phyloP scores from a whole-genome alignment of 768 basidiomycete species.

The Mycena belliarum region DNA sequence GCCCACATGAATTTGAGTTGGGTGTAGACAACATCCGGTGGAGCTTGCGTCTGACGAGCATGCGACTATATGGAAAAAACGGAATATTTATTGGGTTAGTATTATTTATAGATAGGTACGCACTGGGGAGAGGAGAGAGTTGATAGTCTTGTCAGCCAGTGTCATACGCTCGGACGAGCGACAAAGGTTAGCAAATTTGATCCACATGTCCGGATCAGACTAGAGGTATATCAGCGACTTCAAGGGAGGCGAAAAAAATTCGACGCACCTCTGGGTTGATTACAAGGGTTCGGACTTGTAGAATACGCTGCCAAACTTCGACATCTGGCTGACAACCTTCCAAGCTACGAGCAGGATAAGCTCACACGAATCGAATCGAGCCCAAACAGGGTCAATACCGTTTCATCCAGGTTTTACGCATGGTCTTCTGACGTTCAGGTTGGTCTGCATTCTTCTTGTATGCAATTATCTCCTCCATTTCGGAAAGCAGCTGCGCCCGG shows the following conservation, averaged over 20 bases:
- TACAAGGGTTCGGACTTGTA: conserved; percentile 94
- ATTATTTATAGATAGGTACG: conserved; percentile 39
- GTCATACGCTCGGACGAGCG: conserved; percentile 92
- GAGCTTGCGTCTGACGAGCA: conserved; percentile 64
- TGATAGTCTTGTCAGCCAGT: conserved; percentile 96
- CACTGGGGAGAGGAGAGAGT: conserved; percentile 82
- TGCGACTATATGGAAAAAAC: conserved; percentile 25
- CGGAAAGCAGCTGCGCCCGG: conserved; percentile 96
- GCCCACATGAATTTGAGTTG: conserved; percentile 98
- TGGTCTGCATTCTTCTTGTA: conserved; percentile 96
- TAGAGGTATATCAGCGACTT: conserved; percentile 1
- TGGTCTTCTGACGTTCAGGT: conserved; percentile 85
- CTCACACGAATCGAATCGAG: background rate
- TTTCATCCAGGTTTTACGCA: conserved; percentile 97
- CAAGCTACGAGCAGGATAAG: conserved; percentile 48
- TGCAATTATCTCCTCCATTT: conserved; percentile 94
- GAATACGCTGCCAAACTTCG: conserved; percentile 97
- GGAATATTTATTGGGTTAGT: background rate
- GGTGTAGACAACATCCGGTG: conserved; percentile 94
- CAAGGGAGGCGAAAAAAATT: background rate
- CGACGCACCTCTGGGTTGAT: conserved; percentile 70
- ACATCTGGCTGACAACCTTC: conserved; percentile 98
- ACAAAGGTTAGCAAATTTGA: conserved; percentile 97
- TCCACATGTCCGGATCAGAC: conserved; percentile 95
- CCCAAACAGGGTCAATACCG: conserved; percentile 47